phyloP scores from a whole-genome alignment of 345 rosid genomes.

The Eucalyptus virginea region DNA sequence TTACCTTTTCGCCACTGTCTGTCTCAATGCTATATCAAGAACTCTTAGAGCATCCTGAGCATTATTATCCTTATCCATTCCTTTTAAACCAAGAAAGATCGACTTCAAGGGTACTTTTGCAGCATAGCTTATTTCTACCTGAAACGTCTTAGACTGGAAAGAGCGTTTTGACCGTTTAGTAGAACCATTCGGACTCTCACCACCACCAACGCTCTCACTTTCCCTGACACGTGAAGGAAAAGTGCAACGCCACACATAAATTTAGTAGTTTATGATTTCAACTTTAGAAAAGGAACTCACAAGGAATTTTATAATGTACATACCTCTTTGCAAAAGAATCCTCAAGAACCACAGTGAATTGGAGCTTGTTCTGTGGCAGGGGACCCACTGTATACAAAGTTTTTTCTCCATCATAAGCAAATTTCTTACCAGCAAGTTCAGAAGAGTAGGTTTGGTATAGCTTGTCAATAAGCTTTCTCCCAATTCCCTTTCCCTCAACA shows the following conservation, averaged over 20 bases:
- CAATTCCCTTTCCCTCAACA: constrained; percentile 54
- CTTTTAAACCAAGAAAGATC: constrained; percentile 31
- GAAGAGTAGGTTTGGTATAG: constrained; percentile 58
- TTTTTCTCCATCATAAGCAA: constrained; percentile 85
- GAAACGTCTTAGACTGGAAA: constrained; percentile 39
- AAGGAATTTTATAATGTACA: background rate
- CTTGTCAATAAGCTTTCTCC: constrained; percentile 59
- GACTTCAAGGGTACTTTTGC: constrained; percentile 50
- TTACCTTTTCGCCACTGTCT: constrained; percentile 72
- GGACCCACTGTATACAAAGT: constrained; percentile 68
- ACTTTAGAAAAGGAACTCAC: background rate
- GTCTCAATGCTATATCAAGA: constrained; percentile 69
- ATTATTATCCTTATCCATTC: constrained; percentile 24
- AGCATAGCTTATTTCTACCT: constrained; percentile 43
- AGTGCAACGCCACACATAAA: background rate
- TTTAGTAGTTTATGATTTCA: background rate
- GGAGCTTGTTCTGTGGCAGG: constrained; percentile 49
- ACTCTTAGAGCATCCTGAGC: constrained; percentile 72
- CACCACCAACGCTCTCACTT: constrained; percentile 9
- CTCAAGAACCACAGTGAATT: constrained; percentile 59
- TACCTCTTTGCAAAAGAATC: constrained; percentile 50
- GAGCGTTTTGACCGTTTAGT: constrained; percentile 53
- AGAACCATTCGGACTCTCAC: constrained; percentile 10
- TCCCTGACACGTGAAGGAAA: background rate
- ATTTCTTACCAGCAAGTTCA: constrained; percentile 43